Percentiles rank a stretch among this genome's conserved stretches.
These are phyloP conservation scores for Trichoderma sp. DNA, from an alignment of 2,329 filamentous ascomycete genomes.

Conservation along the genomic window DNA sequence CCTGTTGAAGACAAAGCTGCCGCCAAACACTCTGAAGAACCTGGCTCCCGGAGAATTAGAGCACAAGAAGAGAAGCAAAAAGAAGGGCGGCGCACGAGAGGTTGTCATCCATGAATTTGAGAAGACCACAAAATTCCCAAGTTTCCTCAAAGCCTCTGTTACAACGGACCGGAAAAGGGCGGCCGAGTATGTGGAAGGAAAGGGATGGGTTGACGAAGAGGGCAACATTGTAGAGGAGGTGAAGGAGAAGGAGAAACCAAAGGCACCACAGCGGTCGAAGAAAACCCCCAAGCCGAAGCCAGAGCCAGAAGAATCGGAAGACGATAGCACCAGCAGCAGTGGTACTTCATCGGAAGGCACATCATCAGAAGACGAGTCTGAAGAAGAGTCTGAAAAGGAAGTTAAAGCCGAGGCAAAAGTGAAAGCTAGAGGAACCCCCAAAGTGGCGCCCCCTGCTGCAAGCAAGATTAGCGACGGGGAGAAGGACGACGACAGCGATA, in stretches of 20 bases:
- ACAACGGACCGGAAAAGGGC: conserved; percentile 42
- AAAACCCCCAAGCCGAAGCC: conserved; percentile 30
- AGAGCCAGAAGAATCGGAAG: conserved; percentile 30
- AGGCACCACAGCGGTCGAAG: conserved; percentile 27
- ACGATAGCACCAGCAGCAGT: conserved; percentile 45
- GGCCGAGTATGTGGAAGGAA: conserved; percentile 73
- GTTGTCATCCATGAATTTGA: conserved; percentile 85
- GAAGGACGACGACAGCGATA: not conserved
- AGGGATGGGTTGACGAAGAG: conserved; percentile 82
- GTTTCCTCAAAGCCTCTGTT: conserved; percentile 66
- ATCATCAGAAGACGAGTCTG: conserved; percentile 28
- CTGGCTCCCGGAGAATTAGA: conserved; percentile 43
- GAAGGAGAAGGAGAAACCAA: conserved; percentile 38
- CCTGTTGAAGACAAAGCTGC: conserved; percentile 78
- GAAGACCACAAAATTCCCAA: conserved; percentile 79
- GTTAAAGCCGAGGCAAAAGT: not conserved
- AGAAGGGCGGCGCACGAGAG: conserved; percentile 53
- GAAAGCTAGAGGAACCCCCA: conserved; percentile 32
- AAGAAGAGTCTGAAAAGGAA: conserved; percentile 16
- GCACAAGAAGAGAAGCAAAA: conserved; percentile 64
- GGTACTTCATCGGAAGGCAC: conserved; percentile 40
- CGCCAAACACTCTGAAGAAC: conserved; percentile 50
- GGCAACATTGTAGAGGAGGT: conserved; percentile 72
- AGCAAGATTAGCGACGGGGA: conserved; percentile 19
- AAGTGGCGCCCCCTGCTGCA: not conserved